These are phyloP conservation scores for Sphagnum magellanicum DNA, from an alignment of 228 moss, liverwort and hornwort genomes.

Conservation along the genomic window DNA sequence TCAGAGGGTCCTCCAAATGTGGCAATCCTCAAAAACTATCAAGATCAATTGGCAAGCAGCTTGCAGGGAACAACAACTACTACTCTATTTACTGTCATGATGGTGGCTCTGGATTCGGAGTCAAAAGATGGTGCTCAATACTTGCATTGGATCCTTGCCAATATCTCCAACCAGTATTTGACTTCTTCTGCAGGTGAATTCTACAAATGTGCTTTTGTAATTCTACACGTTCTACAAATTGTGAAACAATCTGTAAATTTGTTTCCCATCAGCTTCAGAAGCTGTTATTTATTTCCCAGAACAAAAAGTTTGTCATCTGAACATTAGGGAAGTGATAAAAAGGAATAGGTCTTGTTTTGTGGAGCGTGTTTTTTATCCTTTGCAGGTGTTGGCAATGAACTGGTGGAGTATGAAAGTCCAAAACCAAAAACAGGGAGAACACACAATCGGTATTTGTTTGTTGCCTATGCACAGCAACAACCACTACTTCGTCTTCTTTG, in stretches of 20 bases:
- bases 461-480: constrained; percentile 11
- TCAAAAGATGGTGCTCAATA: constrained; percentile 2
- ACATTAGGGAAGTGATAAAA: too few relatives aligned
- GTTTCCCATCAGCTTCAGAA: background rate
- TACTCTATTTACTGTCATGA: constrained; percentile 6
- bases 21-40: background rate
- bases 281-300: background rate
- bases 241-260: background rate
- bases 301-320: too few relatives aligned
- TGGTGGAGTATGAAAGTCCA: background rate
- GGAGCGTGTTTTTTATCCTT: too few relatives aligned
- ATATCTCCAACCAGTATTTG: constrained; percentile 2
- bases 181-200: constrained; percentile 1
- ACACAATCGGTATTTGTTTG: constrained; percentile 7
- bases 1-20: constrained; percentile 10
- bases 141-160: constrained; percentile 13
- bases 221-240: background rate
- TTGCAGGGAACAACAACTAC: background rate
- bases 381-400: too few relatives aligned
- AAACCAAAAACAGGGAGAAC: background rate
- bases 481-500: background rate
- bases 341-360: too few relatives aligned
- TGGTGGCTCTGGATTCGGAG: constrained; percentile 11
- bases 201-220: background rate
- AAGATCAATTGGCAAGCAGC: background rate